Evolutionary conservation across 257 asterid species (phyloP).

Genomic region (Echites panduratus): DNA sequence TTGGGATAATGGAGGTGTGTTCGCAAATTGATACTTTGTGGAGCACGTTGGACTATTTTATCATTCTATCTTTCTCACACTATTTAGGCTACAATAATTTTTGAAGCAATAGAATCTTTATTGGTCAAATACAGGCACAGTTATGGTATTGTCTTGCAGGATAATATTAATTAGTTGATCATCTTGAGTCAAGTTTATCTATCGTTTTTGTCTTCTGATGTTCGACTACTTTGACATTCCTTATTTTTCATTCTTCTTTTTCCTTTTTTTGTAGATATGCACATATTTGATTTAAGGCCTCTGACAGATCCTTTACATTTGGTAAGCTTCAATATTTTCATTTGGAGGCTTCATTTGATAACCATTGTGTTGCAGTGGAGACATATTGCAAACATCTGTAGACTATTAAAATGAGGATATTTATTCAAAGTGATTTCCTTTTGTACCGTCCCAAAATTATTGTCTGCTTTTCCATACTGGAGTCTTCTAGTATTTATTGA

Average conservation of each 20-base stretch:
- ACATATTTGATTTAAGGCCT: conserved; percentile 80
- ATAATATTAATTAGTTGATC: background rate
- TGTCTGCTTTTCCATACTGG: background rate
- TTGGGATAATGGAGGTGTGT: background rate
- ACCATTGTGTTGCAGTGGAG: background rate
- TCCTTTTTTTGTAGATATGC: conserved; percentile 64
- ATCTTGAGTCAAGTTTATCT: background rate
- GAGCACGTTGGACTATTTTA: background rate
- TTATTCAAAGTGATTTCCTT: background rate
- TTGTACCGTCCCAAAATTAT: background rate
- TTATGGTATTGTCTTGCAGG: background rate
- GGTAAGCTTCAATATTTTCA: conserved; percentile 50
- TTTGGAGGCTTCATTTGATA: conserved; percentile 2
- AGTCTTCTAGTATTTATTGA: background rate
- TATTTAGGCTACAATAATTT: background rate
- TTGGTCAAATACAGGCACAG: background rate
- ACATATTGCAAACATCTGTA: background rate
- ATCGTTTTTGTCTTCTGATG: background rate
- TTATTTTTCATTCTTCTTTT: conserved; percentile 16
- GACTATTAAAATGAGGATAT: background rate
- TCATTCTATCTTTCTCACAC: background rate
- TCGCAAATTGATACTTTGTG: background rate
- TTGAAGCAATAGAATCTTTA: background rate
- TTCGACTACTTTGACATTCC: conserved; percentile 8
- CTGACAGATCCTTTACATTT: conserved; percentile 77